These are phyloP conservation scores for Candida germanica DNA, from an alignment of 805 yeast genomes.

Conservation along the genomic window DNA sequence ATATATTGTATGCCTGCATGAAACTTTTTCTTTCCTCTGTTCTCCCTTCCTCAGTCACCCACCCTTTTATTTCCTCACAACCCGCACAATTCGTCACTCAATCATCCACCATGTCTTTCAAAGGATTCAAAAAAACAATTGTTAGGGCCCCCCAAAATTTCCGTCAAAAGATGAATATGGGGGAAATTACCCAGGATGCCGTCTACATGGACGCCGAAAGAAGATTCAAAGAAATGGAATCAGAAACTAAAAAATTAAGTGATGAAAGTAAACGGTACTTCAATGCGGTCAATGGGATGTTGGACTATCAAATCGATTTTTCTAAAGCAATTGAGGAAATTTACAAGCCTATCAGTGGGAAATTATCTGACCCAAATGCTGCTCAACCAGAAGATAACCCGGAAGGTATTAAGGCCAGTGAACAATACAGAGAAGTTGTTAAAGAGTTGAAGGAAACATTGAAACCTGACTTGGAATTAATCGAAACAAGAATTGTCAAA, in stretches of 20 bases:
- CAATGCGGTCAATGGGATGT: constrained; percentile 88
- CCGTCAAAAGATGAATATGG: constrained; percentile 90
- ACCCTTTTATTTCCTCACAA: neutral
- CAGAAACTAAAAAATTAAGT: constrained; percentile 82
- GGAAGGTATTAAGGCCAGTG: constrained; percentile 92
- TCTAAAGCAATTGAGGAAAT: constrained; percentile 95
- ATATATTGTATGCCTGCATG: no score
- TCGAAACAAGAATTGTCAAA: constrained; percentile 81
- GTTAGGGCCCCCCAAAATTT: constrained; percentile 88
- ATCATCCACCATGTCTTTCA: constrained; percentile 68
- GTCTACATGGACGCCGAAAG: constrained; percentile 95
- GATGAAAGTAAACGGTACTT: constrained; percentile 90
- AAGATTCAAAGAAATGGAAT: constrained; percentile 88
- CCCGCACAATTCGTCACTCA: neutral
- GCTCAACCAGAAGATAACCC: constrained; percentile 91
- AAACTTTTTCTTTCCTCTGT: no score
- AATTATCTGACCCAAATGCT: constrained; percentile 84
- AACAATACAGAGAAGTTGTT: constrained; percentile 85
- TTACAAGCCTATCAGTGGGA: constrained; percentile 93
- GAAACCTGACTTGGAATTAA: constrained; percentile 89
- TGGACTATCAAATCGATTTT: constrained; percentile 89
- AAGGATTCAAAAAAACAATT: constrained; percentile 78
- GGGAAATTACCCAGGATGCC: constrained; percentile 58
- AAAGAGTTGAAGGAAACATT: constrained; percentile 79
- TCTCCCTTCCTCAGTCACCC: no score